A percentile compares a stretch with the other conserved stretches of the same genome.
phyloP scores from a whole-genome alignment of 495 filamentous ascomycete species.

The Thozetella sp. region DNA sequence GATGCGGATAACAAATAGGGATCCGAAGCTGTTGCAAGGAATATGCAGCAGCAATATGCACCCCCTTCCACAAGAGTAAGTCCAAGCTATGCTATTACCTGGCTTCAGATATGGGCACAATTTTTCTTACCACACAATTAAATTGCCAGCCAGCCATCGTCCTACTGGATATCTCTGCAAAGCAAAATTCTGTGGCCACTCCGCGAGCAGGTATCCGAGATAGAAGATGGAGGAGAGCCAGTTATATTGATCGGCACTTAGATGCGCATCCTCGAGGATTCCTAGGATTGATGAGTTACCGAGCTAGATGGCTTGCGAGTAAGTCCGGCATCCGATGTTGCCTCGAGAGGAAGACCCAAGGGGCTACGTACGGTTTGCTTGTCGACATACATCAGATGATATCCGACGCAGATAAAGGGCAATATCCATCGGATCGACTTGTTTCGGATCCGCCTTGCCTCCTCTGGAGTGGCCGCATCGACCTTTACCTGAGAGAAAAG shows the following conservation, averaged over 20 bases:
- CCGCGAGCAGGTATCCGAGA: constrained; percentile 29
- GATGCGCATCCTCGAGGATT: constrained; percentile 24
- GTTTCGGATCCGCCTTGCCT: constrained; percentile 35
- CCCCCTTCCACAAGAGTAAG: constrained; percentile 22
- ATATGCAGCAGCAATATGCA: constrained; percentile 35
- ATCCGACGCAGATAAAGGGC: constrained; percentile 43
- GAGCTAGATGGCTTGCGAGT: constrained; percentile 22
- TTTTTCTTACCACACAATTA: constrained; percentile 33
- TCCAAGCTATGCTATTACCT: background rate
- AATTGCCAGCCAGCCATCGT: constrained; percentile 39
- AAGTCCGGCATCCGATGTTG: background rate
- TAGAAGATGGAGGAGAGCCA: constrained; percentile 30
- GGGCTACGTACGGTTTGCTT: constrained; percentile 38
- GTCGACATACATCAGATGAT: constrained; percentile 47
- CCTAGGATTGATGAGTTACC: constrained; percentile 39
- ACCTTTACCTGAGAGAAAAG: constrained; percentile 41
- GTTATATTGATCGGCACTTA: constrained; percentile 28
- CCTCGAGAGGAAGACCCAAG: background rate
- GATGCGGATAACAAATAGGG: constrained; percentile 40
- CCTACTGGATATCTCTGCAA: constrained; percentile 40
- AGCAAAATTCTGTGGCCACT: constrained; percentile 43
- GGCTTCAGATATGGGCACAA: background rate
- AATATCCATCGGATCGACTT: constrained; percentile 41
- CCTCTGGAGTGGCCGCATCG: constrained; percentile 32
- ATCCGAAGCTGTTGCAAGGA: constrained; percentile 38